Evolutionary conservation across 2,329 filamentous ascomycete species (phyloP).

Genomic region (Aspergillus fijiensis): DNA sequence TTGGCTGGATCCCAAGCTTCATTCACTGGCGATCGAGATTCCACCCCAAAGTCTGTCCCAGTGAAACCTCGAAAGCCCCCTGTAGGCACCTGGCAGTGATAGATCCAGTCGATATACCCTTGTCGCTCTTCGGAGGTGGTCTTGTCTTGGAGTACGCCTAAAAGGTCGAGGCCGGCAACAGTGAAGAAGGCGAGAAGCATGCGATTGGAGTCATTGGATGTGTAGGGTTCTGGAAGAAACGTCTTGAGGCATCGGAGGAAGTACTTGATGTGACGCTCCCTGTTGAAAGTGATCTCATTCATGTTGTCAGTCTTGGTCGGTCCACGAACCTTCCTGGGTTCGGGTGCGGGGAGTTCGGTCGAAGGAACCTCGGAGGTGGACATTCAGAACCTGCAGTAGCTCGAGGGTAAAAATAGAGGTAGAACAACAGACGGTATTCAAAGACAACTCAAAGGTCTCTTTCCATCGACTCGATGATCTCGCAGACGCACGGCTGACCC

Average conservation of each 20-base stretch:
- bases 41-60: slow-evolving; percentile 57
- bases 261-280: slow-evolving; percentile 77
- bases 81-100: slow-evolving; percentile 77
- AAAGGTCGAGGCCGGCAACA: slow-evolving; percentile 77
- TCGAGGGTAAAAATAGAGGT: not conserved
- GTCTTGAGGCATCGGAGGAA: slow-evolving; percentile 86
- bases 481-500: not conserved
- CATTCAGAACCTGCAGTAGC: not conserved
- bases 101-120: slow-evolving; percentile 71
- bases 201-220: slow-evolving; percentile 83
- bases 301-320: slow-evolving; percentile 19
- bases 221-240: slow-evolving; percentile 79
- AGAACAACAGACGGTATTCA: not conserved
- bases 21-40: slow-evolving; percentile 52
- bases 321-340: not conserved
- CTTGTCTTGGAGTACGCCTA: slow-evolving; percentile 61
- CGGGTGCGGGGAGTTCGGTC: not conserved
- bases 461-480: not conserved
- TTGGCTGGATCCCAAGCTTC: slow-evolving; percentile 72
- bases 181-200: slow-evolving; percentile 89
- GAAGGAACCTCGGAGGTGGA: not conserved
- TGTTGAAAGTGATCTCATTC: slow-evolving; percentile 39
- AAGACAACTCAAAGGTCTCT: not conserved
- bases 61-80: slow-evolving; percentile 90
- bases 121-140: slow-evolving; percentile 55